phyloP scores from a whole-genome alignment of 495 filamentous ascomycete species.

The Glarea lozoyensis region DNA sequence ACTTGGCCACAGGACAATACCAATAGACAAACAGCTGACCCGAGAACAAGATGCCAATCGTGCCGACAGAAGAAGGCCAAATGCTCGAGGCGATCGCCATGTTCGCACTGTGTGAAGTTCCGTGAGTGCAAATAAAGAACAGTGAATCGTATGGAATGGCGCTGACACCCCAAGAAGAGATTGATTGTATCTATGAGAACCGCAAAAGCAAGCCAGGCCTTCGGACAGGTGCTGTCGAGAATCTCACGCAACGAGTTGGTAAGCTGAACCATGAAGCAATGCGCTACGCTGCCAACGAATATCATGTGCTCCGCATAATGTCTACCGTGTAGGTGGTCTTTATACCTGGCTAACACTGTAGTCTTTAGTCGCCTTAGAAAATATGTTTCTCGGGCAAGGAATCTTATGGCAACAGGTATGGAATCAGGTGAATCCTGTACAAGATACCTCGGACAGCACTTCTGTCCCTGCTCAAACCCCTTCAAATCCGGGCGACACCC shows the following conservation, averaged over 20 bases:
- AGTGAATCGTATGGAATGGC: background rate
- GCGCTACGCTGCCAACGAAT: background rate
- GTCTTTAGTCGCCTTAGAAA: constrained; percentile 6
- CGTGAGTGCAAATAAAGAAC: constrained; percentile 12
- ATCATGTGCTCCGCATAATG: background rate
- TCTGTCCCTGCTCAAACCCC: background rate
- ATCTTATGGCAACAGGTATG: constrained; percentile 22
- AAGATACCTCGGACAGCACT: background rate
- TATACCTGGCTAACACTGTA: background rate
- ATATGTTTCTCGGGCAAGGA: constrained; percentile 20
- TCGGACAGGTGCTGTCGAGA: constrained; percentile 32
- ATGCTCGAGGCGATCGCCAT: constrained; percentile 30
- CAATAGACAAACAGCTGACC: no score
- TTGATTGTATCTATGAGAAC: constrained; percentile 30
- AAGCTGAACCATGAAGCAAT: constrained; percentile 14
- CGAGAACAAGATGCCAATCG: constrained; percentile 26
- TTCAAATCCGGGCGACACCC: background rate
- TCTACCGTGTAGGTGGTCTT: background rate
- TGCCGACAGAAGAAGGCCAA: constrained; percentile 35
- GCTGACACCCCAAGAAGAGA: constrained; percentile 5
- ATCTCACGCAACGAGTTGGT: constrained; percentile 28
- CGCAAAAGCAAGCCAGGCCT: constrained; percentile 28
- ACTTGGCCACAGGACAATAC: background rate
- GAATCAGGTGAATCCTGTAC: constrained; percentile 4
- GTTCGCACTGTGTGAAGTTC: constrained; percentile 28